Conservation (phyloP, 257 asterid genomes). For the Plantago major region DNA sequence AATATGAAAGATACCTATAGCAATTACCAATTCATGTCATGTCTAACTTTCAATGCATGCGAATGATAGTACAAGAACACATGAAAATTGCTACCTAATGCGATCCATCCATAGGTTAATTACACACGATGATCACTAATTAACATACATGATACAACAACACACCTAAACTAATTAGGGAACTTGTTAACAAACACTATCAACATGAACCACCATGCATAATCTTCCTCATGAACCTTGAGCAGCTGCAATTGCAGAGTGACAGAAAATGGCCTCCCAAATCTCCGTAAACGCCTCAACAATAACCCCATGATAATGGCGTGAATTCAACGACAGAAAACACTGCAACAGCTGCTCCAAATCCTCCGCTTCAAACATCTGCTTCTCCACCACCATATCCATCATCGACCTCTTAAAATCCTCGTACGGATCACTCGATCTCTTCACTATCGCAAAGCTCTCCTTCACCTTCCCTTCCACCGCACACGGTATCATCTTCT, state of each 20-base stretch:
- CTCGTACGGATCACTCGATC: slow-evolving; percentile 68
- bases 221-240: no score
- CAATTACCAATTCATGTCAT: no score
- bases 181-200: no score
- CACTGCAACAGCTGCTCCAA: slow-evolving; percentile 76
- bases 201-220: neutral
- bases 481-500: slow-evolving; percentile 61
- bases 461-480: slow-evolving; percentile 82
- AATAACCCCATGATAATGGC: slow-evolving; percentile 55
- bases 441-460: slow-evolving; percentile 84
- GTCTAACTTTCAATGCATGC: no score
- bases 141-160: no score
- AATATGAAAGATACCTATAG: no score
- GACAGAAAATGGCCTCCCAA: slow-evolving; percentile 52
- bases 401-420: slow-evolving; percentile 87
- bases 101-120: no score
- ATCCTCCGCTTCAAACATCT: slow-evolving; percentile 61
- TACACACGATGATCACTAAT: no score
- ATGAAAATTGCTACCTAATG: no score
- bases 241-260: no score
- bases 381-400: slow-evolving; percentile 88
- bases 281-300: slow-evolving; percentile 65
- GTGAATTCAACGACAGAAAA: slow-evolving; percentile 65
- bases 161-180: no score
- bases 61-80: no score